A percentile compares a stretch with the other conserved stretches of the same genome.
These are phyloP conservation scores for Scedosporium boydii DNA, from an alignment of 2,329 filamentous ascomycete genomes.

Conservation along the genomic window DNA sequence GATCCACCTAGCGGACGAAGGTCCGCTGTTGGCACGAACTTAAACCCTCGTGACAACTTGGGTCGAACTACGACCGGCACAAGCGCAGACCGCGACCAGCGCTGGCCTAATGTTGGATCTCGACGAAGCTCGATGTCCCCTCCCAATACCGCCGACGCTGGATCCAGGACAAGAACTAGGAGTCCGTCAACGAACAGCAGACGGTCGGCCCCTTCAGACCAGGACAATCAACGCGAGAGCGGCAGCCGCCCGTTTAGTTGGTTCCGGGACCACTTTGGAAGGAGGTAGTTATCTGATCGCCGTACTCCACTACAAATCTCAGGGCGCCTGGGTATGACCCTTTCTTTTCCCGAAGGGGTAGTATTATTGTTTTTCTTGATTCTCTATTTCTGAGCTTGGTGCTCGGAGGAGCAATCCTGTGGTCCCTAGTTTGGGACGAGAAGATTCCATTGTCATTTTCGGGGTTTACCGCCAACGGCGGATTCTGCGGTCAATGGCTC, in stretches of 20 bases:
- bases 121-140: slow-evolving; percentile 6
- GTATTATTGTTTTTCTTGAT: too few relatives aligned
- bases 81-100: slow-evolving; percentile 1
- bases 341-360: too few relatives aligned
- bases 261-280: slow-evolving; percentile 5
- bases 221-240: slow-evolving; percentile 1
- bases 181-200: slow-evolving; percentile 7
- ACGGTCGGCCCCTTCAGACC: background rate
- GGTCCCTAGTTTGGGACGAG: too few relatives aligned
- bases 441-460: too few relatives aligned
- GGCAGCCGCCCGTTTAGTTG: background rate
- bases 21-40: background rate
- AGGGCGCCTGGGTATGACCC: too few relatives aligned
- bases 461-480: too few relatives aligned
- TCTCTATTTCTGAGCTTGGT: too few relatives aligned
- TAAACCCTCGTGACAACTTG: background rate
- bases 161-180: slow-evolving; percentile 1
- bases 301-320: too few relatives aligned
- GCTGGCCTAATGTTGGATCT: slow-evolving; percentile 3
- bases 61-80: background rate
- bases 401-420: too few relatives aligned
- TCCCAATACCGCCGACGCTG: background rate
- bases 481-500: too few relatives aligned
- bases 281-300: background rate
- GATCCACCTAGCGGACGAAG: background rate